Conservation (phyloP, 2,329 filamentous ascomycete genomes). For the Botryotinia narcissicola region DNA sequence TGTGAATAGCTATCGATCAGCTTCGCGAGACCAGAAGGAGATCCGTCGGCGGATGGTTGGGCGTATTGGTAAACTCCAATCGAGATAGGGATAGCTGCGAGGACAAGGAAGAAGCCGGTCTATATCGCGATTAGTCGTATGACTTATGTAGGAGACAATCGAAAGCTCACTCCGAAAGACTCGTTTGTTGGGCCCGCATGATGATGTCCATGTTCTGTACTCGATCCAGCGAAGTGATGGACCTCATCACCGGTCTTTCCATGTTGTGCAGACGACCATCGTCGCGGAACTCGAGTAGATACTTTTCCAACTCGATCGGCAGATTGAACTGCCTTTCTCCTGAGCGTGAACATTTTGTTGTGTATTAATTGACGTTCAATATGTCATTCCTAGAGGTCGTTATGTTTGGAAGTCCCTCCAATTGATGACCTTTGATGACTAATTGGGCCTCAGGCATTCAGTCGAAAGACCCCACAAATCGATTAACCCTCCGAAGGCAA, state of each 20-base stretch:
- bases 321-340: slow-evolving; percentile 37
- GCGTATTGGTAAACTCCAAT: slow-evolving; percentile 47
- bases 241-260: slow-evolving; percentile 29
- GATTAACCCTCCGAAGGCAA: not conserved
- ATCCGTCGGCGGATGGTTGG: slow-evolving; percentile 39
- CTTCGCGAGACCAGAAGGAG: slow-evolving; percentile 44
- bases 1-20: slow-evolving; percentile 56
- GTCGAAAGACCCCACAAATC: not conserved
- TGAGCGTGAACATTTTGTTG: slow-evolving; percentile 37
- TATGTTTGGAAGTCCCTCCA: not conserved
- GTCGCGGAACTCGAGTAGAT: slow-evolving; percentile 23
- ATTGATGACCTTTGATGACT: slow-evolving; percentile 6
- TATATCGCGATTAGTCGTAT: slow-evolving; percentile 32
- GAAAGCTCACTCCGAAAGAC: slow-evolving; percentile 49
- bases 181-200: slow-evolving; percentile 45
- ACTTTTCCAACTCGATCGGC: slow-evolving; percentile 30
- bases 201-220: slow-evolving; percentile 35
- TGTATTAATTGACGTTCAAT: slow-evolving; percentile 33
- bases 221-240: slow-evolving; percentile 26
- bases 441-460: not conserved
- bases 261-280: slow-evolving; percentile 31
- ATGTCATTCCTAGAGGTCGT: not conserved
- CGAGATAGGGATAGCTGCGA: slow-evolving; percentile 46
- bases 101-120: slow-evolving; percentile 48
- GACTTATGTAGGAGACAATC: not conserved